Conservation (phyloP, 2,329 filamentous ascomycete species). For the Cytospora mali region DNA sequence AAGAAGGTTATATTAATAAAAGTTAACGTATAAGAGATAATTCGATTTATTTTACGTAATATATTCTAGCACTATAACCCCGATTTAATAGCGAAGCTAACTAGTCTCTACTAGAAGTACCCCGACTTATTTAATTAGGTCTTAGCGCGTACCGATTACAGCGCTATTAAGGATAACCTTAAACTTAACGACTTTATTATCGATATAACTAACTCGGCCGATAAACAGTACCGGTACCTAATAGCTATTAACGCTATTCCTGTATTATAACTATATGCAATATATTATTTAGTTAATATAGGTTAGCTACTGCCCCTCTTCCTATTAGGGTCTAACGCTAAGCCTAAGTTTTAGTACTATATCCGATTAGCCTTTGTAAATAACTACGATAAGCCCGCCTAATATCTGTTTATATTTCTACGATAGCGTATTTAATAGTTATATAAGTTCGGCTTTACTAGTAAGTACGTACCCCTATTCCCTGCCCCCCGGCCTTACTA, state of each 20-base stretch:
- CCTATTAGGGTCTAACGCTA: background rate
- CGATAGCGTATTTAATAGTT: background rate
- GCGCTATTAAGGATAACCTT: too few species aligned
- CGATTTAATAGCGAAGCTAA: background rate
- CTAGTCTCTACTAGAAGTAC: background rate
- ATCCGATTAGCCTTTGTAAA: background rate
- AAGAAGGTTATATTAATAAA: too few species aligned
- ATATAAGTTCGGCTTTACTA: background rate
- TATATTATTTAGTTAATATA: background rate
- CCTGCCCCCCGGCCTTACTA: too few species aligned
- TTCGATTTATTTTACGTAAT: background rate
- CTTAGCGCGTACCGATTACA: too few species aligned
- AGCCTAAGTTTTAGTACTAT: background rate
- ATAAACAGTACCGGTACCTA: background rate
- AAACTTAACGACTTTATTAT: background rate
- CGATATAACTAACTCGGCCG: background rate
- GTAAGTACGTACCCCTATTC: too few species aligned
- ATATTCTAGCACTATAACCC: background rate
- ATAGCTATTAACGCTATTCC: background rate
- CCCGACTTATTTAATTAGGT: too few species aligned
- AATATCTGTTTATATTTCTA: background rate
- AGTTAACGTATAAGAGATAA: background rate
- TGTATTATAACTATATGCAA: background rate
- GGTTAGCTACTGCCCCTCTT: background rate
- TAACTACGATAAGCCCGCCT: background rate